Conservation (phyloP, 768 basidiomycete genomes). For the Heimioporus sp. region DNA sequence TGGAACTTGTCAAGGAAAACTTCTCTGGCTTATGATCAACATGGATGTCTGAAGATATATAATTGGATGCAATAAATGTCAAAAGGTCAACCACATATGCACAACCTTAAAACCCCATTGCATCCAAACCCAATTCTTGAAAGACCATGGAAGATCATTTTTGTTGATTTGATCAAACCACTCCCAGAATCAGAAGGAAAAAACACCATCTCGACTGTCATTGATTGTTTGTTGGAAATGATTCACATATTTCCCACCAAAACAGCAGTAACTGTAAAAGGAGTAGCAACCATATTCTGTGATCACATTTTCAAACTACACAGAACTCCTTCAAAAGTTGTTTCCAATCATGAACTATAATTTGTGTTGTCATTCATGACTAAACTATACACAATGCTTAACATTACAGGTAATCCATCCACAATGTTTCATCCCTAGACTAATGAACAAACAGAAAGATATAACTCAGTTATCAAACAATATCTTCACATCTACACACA, state of each 20-base stretch:
- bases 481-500: too few species aligned
- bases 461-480: too few species aligned
- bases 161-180: background rate
- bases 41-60: background rate
- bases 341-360: constrained; percentile 13
- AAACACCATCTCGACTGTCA: background rate
- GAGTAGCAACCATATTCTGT: constrained; percentile 15
- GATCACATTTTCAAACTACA: constrained; percentile 25
- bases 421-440: too few species aligned
- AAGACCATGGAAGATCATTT: background rate
- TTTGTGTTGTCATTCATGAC: too few species aligned
- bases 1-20: too few species aligned
- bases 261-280: constrained; percentile 6
- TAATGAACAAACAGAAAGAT: too few species aligned
- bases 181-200: background rate
- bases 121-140: constrained; percentile 25
- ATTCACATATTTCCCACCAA: background rate
- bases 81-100: background rate
- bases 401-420: too few species aligned
- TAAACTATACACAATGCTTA: too few species aligned
- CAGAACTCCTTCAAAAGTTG: constrained; percentile 17
- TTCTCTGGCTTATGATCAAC: background rate
- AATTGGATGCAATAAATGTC: background rate
- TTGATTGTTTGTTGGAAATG: constrained; percentile 3
- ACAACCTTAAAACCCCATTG: too few species aligned